Conservation (phyloP, 2,329 filamentous ascomycete species). For the Pseudopithomyces maydicus region DNA sequence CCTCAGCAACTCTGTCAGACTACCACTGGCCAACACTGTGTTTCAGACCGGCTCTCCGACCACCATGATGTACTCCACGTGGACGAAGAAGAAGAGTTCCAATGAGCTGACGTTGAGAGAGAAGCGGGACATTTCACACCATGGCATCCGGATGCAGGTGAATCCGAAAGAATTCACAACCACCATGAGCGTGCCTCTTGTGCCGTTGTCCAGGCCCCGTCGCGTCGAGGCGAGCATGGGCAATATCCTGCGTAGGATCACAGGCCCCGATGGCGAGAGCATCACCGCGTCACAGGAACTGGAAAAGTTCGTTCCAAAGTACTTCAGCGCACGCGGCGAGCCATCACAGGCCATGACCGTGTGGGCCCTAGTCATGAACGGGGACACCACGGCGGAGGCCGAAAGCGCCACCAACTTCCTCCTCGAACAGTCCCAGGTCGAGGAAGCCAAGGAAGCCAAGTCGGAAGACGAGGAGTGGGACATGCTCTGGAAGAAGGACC, state of each 20-base stretch:
- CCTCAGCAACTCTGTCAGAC: constrained; percentile 44
- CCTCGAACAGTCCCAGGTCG: constrained; percentile 11
- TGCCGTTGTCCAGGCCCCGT: constrained; percentile 67
- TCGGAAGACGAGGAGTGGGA: constrained; percentile 13
- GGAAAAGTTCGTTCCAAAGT: constrained; percentile 65
- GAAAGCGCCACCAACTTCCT: constrained; percentile 5
- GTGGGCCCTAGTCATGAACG: constrained; percentile 74
- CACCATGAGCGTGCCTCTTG: constrained; percentile 55
- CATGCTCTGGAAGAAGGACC: constrained; percentile 26
- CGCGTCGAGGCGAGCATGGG: constrained; percentile 70
- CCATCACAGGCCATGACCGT: constrained; percentile 61
- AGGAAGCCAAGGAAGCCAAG: neutral
- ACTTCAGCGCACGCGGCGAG: constrained; percentile 55
- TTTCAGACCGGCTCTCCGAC: constrained; percentile 68
- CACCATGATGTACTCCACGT: constrained; percentile 33
- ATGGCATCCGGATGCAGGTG: constrained; percentile 18
- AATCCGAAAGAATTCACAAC: constrained; percentile 1
- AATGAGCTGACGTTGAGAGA: constrained; percentile 14
- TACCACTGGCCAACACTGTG: constrained; percentile 78
- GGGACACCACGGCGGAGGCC: constrained; percentile 10
- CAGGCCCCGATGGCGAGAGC: constrained; percentile 49
- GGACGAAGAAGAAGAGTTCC: constrained; percentile 23
- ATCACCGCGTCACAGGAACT: constrained; percentile 73
- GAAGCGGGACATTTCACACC: constrained; percentile 20
- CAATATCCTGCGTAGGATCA: constrained; percentile 74